Conservation (phyloP, 2,329 filamentous ascomycete genomes). For the Akanthomyces muscarius region DNA sequence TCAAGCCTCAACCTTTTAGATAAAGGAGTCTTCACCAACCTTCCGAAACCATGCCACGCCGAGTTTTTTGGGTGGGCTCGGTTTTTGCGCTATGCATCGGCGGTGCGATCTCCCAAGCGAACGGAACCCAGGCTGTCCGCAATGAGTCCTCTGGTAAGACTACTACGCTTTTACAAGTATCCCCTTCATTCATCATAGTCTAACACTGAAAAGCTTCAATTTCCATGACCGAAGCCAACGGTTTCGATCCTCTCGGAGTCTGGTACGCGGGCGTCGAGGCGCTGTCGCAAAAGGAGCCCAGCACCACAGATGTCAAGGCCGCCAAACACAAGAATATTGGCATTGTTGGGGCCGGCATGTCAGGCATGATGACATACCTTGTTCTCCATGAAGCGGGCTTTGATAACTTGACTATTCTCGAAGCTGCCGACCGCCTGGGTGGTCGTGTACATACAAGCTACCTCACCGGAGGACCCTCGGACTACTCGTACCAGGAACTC, state of each 20-base stretch:
- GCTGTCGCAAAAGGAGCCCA: conserved; percentile 51
- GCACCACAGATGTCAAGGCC: conserved; percentile 26
- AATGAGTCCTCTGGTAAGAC: not conserved
- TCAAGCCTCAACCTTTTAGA: no score
- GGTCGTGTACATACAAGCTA: conserved; percentile 63
- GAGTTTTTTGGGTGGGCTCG: no score
- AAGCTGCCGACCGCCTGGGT: conserved; percentile 57
- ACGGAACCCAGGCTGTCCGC: no score
- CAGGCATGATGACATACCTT: conserved; percentile 58
- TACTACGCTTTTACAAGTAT: no score
- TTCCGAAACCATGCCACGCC: no score
- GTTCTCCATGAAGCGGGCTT: conserved; percentile 50
- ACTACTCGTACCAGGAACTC: conserved; percentile 66
- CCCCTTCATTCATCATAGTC: not conserved
- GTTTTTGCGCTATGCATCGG: not conserved
- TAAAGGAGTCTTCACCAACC: no score
- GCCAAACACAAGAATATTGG: conserved; percentile 49
- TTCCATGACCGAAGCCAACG: conserved; percentile 48
- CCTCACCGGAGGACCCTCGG: conserved; percentile 52
- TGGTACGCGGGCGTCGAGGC: conserved; percentile 65
- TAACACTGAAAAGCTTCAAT: conserved; percentile 27
- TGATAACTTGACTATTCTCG: conserved; percentile 57
- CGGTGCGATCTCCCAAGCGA: no score
- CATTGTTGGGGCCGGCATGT: conserved; percentile 63
- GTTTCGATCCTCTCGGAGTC: conserved; percentile 36